Evolutionary conservation across 345 rosid genomes (phyloP), one percentile per base, ranked within the genome.

Genomic region (Excoecaria agallocha): DNA sequence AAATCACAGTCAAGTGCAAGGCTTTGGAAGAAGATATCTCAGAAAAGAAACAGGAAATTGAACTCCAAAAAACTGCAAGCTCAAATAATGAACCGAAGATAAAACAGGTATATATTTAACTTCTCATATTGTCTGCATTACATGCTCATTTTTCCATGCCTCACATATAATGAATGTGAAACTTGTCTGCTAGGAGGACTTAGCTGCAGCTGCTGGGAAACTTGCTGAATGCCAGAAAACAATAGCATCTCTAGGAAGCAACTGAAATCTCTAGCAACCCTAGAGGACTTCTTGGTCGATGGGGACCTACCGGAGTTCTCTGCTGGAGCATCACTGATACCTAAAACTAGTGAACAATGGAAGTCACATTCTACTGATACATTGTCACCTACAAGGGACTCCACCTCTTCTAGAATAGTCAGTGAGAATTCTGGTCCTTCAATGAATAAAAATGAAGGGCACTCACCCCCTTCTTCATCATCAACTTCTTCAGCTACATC

Each of bases 161-260:
- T 43, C 10, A 8, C 10, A 43, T 43, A 43, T 76, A 78, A 54
- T 54, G 22, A 52, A 51, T 22, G 15, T 22, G 51, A 68, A 51
- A 63, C 58, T 63, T 78, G 72, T 54, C 17, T 65, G 74, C 61
- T 85, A 94, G 98, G 97, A 94, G 87, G 95, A 92, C 79, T 70
- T 94, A 65, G 87, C 76, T 38, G 82, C 83, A 52, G 98, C 97
- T 25, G 88, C 98, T 3, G 97, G 93, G 76, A 91, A 87, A 72
- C 93, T 92, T 20, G 91, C 93, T 0, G 97, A 89, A 50, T 94
- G 98, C 85, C 98, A 92, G 86, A 89, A 89, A 77, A 94, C 98
- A 51, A 94, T 94, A 78, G 89, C 90, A 55, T 92, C 98, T 46
- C 82, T 94, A 12, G 93, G 61, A 84, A 87, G 76, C 98, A 92